Evolutionary conservation across 2,329 filamentous ascomycete species (phyloP).

Genomic region (Alternaria brassicicola): DNA sequence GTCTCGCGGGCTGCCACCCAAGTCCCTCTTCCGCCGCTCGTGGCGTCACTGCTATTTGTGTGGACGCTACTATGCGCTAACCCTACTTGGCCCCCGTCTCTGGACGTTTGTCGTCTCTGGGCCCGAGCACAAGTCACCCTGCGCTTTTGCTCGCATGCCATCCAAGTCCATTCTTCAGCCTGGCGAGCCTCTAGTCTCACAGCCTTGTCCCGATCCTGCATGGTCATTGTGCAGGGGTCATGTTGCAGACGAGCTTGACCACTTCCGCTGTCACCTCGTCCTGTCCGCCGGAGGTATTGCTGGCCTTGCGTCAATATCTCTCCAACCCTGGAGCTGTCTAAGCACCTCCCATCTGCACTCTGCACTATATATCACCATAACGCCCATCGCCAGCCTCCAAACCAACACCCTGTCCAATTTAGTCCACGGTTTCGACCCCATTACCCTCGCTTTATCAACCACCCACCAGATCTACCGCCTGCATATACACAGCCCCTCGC

Average conservation of each 20-base stretch:
- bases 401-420: conserved; percentile 31
- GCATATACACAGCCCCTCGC: conserved; percentile 44
- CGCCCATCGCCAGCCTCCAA: conserved; percentile 39
- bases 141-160: conserved; percentile 41
- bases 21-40: conserved; percentile 36
- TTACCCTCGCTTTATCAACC: conserved; percentile 42
- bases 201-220: conserved; percentile 48
- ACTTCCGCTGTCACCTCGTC: conserved; percentile 44
- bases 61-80: conserved; percentile 32
- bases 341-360: conserved; percentile 38
- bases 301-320: conserved; percentile 37
- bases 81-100: conserved; percentile 37
- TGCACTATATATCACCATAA: conserved; percentile 46
- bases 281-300: conserved; percentile 29
- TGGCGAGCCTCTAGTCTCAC: conserved; percentile 36
- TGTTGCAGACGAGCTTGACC: conserved; percentile 42
- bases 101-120: conserved; percentile 39
- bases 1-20: conserved; percentile 43
- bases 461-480: conserved; percentile 39
- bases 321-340: conserved; percentile 41
- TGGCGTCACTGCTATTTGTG: conserved; percentile 48
- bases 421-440: conserved; percentile 44
- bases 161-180: conserved; percentile 35
- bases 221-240: conserved; percentile 45
- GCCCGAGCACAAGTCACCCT: conserved; percentile 47